Conservation (phyloP, 306 rosid species). For the Acacia confusa region DNA sequence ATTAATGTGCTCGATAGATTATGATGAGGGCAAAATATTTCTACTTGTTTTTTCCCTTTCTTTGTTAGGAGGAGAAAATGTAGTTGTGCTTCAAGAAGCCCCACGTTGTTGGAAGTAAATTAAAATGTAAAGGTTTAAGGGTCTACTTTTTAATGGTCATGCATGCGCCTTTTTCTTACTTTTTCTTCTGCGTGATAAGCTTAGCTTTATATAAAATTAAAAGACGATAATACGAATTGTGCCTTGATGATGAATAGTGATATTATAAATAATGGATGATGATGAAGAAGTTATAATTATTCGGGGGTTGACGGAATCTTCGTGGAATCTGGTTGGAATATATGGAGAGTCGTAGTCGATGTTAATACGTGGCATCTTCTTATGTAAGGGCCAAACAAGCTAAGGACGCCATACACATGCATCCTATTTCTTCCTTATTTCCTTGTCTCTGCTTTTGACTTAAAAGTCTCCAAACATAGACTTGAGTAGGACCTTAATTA, state of each 20-base stretch:
- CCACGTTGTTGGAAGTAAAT: conserved; percentile 52
- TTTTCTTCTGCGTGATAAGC: neutral
- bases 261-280: conserved; percentile 18
- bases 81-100: conserved; percentile 39
- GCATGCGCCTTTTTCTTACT: conserved; percentile 7
- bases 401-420: conserved; percentile 11
- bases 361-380: conserved; percentile 24
- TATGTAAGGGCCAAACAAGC: conserved; percentile 4
- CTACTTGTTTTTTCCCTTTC: neutral
- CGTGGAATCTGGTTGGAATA: conserved; percentile 27
- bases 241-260: neutral
- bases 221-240: neutral
- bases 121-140: conserved; percentile 32
- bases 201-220: neutral
- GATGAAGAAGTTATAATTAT: neutral
- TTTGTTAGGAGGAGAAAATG: neutral
- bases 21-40: neutral
- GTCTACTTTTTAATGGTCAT: conserved; percentile 20
- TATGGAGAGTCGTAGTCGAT: conserved; percentile 16
- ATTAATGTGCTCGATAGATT: neutral
- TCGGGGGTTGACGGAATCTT: conserved; percentile 28
- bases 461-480: conserved; percentile 26
- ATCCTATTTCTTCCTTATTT: conserved; percentile 25
- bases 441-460: conserved; percentile 14
- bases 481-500: conserved; percentile 28